These are phyloP conservation scores for Daedaleopsis sinensis DNA, from an alignment of 768 basidiomycete species.

Conservation along the genomic window DNA sequence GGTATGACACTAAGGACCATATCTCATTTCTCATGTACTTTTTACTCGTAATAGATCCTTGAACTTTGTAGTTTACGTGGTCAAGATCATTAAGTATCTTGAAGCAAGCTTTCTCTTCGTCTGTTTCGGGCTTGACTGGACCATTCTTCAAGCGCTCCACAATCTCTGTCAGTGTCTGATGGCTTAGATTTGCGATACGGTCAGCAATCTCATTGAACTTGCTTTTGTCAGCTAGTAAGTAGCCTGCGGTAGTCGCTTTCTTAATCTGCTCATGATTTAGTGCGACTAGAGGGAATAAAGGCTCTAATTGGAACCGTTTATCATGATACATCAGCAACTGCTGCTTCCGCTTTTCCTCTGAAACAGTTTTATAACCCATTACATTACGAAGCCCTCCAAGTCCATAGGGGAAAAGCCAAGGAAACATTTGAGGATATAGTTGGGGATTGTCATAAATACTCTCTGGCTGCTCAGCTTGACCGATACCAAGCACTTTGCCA, in stretches of 20 bases:
- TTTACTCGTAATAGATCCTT: slow-evolving; percentile 14
- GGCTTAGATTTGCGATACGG: slow-evolving; percentile 4
- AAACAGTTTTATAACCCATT: background rate
- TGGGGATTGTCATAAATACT: slow-evolving; percentile 19
- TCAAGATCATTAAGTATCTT: slow-evolving; percentile 17
- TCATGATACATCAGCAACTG: slow-evolving; percentile 24
- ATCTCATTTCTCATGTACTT: slow-evolving; percentile 24
- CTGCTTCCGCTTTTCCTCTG: slow-evolving; percentile 4
- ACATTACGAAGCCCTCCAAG: slow-evolving; percentile 16
- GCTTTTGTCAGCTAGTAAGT: slow-evolving; percentile 6
- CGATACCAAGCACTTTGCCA: slow-evolving; percentile 3
- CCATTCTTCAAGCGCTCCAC: background rate
- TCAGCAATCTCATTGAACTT: slow-evolving; percentile 13
- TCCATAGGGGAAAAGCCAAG: slow-evolving; percentile 23
- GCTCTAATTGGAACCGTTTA: slow-evolving; percentile 23
- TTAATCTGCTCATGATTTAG: slow-evolving; percentile 29
- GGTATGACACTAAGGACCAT: slow-evolving; percentile 15
- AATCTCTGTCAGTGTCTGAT: slow-evolving; percentile 1
- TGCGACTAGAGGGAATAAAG: slow-evolving; percentile 17
- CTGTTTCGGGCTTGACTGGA: slow-evolving; percentile 2
- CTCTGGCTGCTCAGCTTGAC: slow-evolving; percentile 1
- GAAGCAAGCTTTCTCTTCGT: slow-evolving; percentile 13
- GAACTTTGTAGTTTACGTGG: slow-evolving; percentile 15
- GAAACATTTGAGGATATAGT: slow-evolving; percentile 20
- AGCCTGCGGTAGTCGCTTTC: slow-evolving; percentile 12